Conservation (phyloP, 345 rosid genomes). For the Isatis tinctoria region DNA sequence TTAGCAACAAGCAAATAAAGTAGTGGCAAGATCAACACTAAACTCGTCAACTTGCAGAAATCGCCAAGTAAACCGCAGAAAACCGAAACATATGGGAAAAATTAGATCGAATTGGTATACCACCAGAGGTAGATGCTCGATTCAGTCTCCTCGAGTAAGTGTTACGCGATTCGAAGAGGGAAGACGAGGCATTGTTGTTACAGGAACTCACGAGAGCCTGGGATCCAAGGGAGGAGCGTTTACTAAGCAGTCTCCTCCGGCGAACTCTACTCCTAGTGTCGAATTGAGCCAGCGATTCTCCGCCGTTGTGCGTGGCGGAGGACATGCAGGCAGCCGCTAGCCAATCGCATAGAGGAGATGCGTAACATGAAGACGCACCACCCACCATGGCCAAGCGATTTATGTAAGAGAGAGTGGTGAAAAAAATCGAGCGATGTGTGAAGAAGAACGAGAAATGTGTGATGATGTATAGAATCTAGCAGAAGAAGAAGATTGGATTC, state of each 20-base stretch:
- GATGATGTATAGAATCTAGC: slow-evolving; percentile 18
- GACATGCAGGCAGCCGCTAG: slow-evolving; percentile 19
- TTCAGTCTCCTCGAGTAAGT: slow-evolving; percentile 31
- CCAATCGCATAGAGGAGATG: slow-evolving; percentile 13
- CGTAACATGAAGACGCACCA: slow-evolving; percentile 12
- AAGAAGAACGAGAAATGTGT: too few relatives aligned
- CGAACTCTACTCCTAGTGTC: neutral
- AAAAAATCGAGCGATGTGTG: neutral
- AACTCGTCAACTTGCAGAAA: too few relatives aligned
- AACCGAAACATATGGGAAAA: neutral
- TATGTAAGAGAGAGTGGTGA: neutral
- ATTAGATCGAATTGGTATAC: slow-evolving; percentile 19
- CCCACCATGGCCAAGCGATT: neutral
- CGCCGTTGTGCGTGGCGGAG: neutral
- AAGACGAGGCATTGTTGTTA: slow-evolving; percentile 35
- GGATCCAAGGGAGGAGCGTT: slow-evolving; percentile 12
- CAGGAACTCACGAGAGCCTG: neutral
- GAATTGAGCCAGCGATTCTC: neutral
- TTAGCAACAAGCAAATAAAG: too few relatives aligned
- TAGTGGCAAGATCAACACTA: too few relatives aligned
- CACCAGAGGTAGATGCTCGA: slow-evolving; percentile 43
- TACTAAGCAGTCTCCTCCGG: neutral
- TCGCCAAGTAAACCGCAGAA: neutral
- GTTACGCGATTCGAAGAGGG: slow-evolving; percentile 44
- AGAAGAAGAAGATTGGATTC: slow-evolving; percentile 7